Evolutionary conservation across 352 stramenopile genomes (phyloP).

Genomic region (Pythium pectinolyticum): DNA sequence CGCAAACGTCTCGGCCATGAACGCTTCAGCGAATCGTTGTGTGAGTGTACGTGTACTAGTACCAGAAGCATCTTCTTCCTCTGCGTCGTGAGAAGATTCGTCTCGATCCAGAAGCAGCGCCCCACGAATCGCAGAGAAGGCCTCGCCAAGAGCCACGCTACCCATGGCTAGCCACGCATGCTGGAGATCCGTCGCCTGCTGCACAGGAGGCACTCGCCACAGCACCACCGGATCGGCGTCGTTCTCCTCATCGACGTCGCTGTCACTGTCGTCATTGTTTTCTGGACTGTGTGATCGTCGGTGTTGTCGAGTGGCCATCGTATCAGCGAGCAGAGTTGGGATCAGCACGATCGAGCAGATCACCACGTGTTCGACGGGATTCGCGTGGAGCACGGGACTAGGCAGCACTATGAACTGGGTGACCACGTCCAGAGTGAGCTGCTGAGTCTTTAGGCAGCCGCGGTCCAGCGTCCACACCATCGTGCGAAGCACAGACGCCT

Average conservation of each 20-base stretch:
- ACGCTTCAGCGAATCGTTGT: constrained; percentile 14
- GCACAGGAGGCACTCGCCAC: not conserved
- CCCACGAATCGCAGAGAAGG: not conserved
- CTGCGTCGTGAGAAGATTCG: not conserved
- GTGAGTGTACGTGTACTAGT: not conserved
- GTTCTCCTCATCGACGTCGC: not conserved
- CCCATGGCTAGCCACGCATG: constrained; percentile 16
- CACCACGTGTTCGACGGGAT: constrained; percentile 38
- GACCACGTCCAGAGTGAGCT: constrained; percentile 24
- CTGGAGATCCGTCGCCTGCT: constrained; percentile 1
- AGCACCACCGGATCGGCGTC: not conserved
- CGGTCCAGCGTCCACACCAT: constrained; percentile 38
- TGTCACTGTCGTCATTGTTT: not conserved
- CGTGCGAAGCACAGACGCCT: constrained; percentile 50
- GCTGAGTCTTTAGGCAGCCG: not conserved
- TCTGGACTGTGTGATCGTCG: not conserved
- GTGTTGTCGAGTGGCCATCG: not conserved
- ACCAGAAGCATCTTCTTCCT: too few relatives aligned
- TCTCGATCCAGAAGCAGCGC: not conserved
- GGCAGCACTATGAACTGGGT: constrained; percentile 33
- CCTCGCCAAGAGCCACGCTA: not conserved
- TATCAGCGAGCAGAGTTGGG: constrained; percentile 5
- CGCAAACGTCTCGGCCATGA: constrained; percentile 13
- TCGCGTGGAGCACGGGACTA: constrained; percentile 34
- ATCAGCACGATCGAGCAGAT: constrained; percentile 45